Conservation (phyloP, 345 rosid genomes). For the Sapria himalayana region DNA sequence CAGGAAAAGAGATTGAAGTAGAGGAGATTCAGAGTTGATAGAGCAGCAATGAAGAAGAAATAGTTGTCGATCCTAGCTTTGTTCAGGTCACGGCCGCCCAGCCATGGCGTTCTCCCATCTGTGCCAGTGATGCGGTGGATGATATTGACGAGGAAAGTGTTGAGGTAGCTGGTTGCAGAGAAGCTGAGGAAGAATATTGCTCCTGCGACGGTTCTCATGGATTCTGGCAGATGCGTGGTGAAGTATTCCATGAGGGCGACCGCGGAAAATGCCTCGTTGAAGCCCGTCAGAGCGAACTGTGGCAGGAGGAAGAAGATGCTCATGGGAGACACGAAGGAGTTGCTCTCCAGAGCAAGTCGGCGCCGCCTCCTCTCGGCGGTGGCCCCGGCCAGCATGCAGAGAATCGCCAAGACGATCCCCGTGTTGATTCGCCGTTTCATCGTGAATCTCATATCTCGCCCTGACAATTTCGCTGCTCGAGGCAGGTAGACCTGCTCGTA, state of each 20-base stretch:
- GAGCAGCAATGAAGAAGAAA: constrained; percentile 23
- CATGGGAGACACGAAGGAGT: constrained; percentile 24
- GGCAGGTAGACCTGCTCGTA: constrained; percentile 33
- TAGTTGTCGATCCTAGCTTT: constrained; percentile 28
- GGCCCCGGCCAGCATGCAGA: constrained; percentile 35
- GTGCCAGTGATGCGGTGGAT: too few relatives aligned
- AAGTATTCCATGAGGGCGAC: constrained; percentile 53
- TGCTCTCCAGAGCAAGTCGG: constrained; percentile 16
- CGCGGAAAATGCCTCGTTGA: constrained; percentile 48
- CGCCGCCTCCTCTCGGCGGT: constrained; percentile 26
- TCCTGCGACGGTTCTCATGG: constrained; percentile 59
- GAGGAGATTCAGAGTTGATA: constrained; percentile 21
- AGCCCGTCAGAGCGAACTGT: constrained; percentile 39
- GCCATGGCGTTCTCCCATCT: constrained; percentile 24
- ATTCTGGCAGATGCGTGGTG: constrained; percentile 44
- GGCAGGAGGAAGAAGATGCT: constrained; percentile 27
- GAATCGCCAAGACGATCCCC: constrained; percentile 34
- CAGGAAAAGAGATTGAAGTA: constrained; percentile 35
- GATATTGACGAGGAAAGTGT: constrained; percentile 24
- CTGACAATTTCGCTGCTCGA: constrained; percentile 10
- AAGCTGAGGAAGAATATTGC: constrained; percentile 48
- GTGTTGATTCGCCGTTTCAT: constrained; percentile 27
- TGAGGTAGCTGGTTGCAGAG: constrained; percentile 29
- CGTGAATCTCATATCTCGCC: constrained; percentile 19
- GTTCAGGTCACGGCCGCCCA: constrained; percentile 46